These are phyloP conservation scores for Piromyces finnis DNA, from an alignment of 192 early-diverging fungal genomes.

Conservation along the genomic window DNA sequence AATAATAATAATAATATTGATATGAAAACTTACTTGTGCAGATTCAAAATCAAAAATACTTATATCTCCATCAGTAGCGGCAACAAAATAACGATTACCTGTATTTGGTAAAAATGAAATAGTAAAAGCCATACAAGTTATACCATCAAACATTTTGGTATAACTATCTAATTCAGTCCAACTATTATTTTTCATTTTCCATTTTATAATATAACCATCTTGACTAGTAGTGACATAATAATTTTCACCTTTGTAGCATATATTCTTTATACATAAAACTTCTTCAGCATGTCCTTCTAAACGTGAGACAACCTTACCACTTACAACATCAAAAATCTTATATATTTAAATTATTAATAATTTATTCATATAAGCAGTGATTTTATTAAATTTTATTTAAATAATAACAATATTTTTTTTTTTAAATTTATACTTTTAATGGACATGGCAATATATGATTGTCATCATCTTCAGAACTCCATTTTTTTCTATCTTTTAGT, in stretches of 20 bases:
- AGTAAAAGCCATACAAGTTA: conserved; percentile 92
- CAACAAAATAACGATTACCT: conserved; percentile 84
- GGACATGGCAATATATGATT: conserved; percentile 88
- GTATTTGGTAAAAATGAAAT: conserved; percentile 84
- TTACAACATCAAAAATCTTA: conserved; percentile 60
- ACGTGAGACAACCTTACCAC: conserved; percentile 60
- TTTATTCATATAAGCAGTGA: too few species aligned
- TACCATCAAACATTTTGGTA: conserved; percentile 55
- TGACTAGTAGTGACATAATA: conserved; percentile 83
- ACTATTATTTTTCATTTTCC: conserved; percentile 54
- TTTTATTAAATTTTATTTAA: too few species aligned
- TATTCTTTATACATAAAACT: conserved; percentile 58
- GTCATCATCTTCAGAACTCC: conserved; percentile 80
- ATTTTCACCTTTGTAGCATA: conserved; percentile 57
- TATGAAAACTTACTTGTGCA: conserved; percentile 21
- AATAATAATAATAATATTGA: conserved; percentile 18
- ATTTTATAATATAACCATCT: conserved; percentile 83
- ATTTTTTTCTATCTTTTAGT: conserved; percentile 69
- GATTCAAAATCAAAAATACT: conserved; percentile 81
- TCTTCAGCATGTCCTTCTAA: conserved; percentile 79
- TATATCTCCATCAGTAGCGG: conserved; percentile 73
- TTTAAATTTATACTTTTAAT: conserved; percentile 45
- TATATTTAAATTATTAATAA: neutral
- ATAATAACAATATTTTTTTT: too few species aligned
- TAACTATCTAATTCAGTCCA: conserved; percentile 41